Percentiles rank a stretch among this genome's conserved stretches.
phyloP scores from a whole-genome alignment of 1,284 basidiomycete species.

The Amylostereum chailletii region DNA sequence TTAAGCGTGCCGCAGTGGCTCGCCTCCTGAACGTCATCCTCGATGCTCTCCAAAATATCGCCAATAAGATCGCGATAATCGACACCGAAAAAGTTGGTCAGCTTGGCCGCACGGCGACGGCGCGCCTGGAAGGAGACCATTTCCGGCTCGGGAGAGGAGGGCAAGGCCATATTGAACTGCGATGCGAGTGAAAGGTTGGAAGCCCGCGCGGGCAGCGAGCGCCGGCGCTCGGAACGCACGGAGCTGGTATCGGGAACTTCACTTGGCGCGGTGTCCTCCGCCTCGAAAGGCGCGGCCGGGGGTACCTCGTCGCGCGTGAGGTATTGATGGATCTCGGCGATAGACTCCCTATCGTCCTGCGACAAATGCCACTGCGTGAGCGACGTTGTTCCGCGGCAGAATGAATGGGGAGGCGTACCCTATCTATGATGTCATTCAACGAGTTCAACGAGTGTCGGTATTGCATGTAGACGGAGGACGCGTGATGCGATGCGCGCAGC shows the following conservation, averaged over 20 bases:
- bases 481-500: constrained; percentile 8
- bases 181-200: constrained; percentile 54
- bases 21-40: constrained; percentile 65
- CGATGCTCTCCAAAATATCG: constrained; percentile 71
- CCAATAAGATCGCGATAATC: constrained; percentile 67
- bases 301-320: constrained; percentile 30
- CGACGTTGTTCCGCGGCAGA: not conserved
- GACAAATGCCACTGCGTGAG: constrained; percentile 7
- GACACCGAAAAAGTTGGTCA: constrained; percentile 77
- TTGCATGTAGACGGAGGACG: constrained; percentile 56
- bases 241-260: constrained; percentile 14
- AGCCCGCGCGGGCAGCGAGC: constrained; percentile 57
- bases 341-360: constrained; percentile 65
- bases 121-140: constrained; percentile 56
- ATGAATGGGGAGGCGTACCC: constrained; percentile 33
- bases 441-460: constrained; percentile 73
- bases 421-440: constrained; percentile 64
- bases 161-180: constrained; percentile 29
- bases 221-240: constrained; percentile 45
- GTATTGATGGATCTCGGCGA: constrained; percentile 66
- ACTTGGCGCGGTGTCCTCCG: constrained; percentile 9
- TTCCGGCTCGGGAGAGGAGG: constrained; percentile 27
- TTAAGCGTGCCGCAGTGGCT: constrained; percentile 49
- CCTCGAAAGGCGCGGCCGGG: constrained; percentile 5
- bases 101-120: constrained; percentile 65